Evolutionary conservation across 2,329 filamentous ascomycete genomes (phyloP), one percentile per base, ranked within the genome.

Genomic region (Talaromyces atroroseus): DNA sequence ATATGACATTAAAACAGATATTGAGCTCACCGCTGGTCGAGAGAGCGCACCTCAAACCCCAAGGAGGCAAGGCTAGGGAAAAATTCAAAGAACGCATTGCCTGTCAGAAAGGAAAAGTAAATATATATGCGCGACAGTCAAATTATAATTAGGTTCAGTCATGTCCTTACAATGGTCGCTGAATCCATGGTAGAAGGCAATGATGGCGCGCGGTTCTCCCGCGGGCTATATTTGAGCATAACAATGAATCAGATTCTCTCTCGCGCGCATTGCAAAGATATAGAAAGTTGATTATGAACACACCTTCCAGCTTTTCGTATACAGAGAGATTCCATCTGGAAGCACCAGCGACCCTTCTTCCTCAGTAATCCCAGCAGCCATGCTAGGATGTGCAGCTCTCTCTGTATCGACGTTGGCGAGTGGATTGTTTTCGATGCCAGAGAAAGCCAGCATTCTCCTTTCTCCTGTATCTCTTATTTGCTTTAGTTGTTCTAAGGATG

Each of bases 181-280:
- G 79, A 92, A 96, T 65, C 92, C 92, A 74, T 96, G 92, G 61
- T 96, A 76, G 72, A 95, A 88, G 65, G 94, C 79, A 50, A 95
- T 71, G 63, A 88, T 88, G 36, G 91, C 91, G 65, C 81, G 82
- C 55, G 81, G 72, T 85, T 62, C 57, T 42, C 46, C 56, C 11
- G 20, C 48, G 8, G 56, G 40, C 56, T 54, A 48, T 51, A 42
- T 23, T 49, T 29, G 11, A 2, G 11, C 26, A 52, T 29, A 59
- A 12, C 20, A 55, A 18, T 58, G 57, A 58, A 57, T 21, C 51
- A 51, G 53, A 11, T 38, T 8, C 16, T 23, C 47, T 29, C 40
- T 32, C 46, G 18, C 49, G 49, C 12, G 14, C 12, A 5, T 12
- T 20, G 18, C 44, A 14, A 42, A 36, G 34, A 38, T 34, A 20